phyloP scores from a whole-genome alignment of 2,329 filamentous ascomycete genomes.

The Dissoconium aciculare region DNA sequence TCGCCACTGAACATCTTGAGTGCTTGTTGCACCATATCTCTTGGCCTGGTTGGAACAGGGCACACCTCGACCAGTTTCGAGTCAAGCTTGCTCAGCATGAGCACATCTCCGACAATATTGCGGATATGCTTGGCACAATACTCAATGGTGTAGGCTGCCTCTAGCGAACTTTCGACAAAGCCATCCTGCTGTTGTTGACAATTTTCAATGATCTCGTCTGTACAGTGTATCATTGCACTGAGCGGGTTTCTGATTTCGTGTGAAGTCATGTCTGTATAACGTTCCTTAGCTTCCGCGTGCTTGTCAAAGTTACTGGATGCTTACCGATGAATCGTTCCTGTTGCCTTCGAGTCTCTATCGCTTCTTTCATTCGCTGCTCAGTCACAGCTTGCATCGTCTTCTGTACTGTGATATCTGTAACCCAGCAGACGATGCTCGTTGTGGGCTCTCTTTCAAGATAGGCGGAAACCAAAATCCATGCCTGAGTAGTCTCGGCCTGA shows the following conservation, averaged over 20 bases:
- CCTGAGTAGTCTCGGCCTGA: conserved; percentile 5
- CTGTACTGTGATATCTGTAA: conserved; percentile 32
- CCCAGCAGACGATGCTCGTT: conserved; percentile 11
- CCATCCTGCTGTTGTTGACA: conserved; percentile 4
- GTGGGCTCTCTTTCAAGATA: conserved; percentile 8
- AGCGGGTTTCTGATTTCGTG: conserved; percentile 32
- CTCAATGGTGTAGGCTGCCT: conserved; percentile 19
- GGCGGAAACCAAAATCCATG: conserved; percentile 11
- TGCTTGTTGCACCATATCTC: conserved; percentile 23
- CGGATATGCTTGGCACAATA: conserved; percentile 20
- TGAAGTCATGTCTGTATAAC: conserved; percentile 21
- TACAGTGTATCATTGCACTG: conserved; percentile 29
- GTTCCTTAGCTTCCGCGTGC: too few relatives aligned
- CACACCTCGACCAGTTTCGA: conserved; percentile 23
- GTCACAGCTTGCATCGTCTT: conserved; percentile 31
- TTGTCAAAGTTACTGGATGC: too few relatives aligned
- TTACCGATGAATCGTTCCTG: conserved; percentile 26
- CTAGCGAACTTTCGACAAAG: conserved; percentile 8
- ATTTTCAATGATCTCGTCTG: conserved; percentile 25
- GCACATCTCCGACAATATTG: conserved; percentile 33
- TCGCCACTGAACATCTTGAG: conserved; percentile 28
- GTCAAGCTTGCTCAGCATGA: conserved; percentile 29
- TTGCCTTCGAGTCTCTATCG: conserved; percentile 23
- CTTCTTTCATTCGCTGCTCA: conserved; percentile 25
- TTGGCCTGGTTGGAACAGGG: conserved; percentile 22